Conservation (phyloP, 2,329 filamentous ascomycete genomes). For the Pseudogymnoascus pannorum region DNA sequence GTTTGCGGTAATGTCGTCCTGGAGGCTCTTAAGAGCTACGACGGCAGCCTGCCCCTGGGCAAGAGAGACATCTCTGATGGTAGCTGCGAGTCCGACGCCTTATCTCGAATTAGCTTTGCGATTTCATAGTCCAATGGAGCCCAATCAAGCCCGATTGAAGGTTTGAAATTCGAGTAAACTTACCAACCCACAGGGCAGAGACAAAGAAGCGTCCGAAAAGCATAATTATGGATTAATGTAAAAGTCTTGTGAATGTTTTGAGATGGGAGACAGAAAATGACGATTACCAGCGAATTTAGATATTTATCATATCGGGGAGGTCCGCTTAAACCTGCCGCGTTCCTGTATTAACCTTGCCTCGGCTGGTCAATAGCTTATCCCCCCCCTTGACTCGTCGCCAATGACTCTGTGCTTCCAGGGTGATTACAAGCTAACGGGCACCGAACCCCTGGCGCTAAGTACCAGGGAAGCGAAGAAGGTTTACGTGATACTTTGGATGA, state of each 20-base stretch:
- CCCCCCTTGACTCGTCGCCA: not conserved
- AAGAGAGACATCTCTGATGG: not conserved
- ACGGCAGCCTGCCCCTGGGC: not conserved
- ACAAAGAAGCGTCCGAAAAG: not conserved
- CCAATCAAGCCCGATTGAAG: not conserved
- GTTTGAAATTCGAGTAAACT: not conserved
- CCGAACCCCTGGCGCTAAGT: not conserved
- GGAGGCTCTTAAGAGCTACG: not conserved
- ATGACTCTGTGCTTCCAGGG: not conserved
- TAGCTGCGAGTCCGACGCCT: not conserved
- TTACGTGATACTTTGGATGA: not conserved
- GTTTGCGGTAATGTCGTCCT: not conserved
- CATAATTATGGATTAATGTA: not conserved
- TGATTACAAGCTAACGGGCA: not conserved
- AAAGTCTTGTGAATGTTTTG: not conserved
- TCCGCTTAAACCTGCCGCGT: not conserved
- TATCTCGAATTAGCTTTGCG: not conserved
- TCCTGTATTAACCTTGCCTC: slow-evolving; percentile 3
- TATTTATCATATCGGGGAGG: not conserved
- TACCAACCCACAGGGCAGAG: not conserved
- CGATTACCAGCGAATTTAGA: not conserved
- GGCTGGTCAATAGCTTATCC: not conserved
- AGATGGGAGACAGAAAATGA: not conserved
- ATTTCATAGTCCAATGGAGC: not conserved
- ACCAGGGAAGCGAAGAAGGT: not conserved